Evolutionary conservation across 2,329 filamentous ascomycete species (phyloP).

Genomic region (Sclerotinia spermophila): DNA sequence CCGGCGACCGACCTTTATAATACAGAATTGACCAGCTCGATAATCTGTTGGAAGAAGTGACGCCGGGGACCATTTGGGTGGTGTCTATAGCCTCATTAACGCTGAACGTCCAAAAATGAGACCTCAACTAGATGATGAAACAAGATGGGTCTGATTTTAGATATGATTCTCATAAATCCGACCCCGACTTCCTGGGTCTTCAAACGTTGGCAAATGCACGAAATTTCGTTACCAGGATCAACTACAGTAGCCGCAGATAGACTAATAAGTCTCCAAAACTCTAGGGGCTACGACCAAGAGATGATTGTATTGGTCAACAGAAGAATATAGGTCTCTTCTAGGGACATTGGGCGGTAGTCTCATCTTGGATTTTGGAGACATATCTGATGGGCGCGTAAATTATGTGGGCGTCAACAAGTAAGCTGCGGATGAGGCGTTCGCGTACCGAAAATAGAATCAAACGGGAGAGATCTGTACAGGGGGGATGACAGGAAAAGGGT

Average conservation of each 20-base stretch:
- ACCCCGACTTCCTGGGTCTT: slow-evolving; percentile 9
- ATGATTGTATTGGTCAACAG: slow-evolving; percentile 12
- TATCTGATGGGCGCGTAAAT: slow-evolving; percentile 18
- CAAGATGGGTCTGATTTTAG: slow-evolving; percentile 18
- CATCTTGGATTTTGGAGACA: slow-evolving; percentile 17
- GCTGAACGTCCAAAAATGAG: slow-evolving; percentile 18
- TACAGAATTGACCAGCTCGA: slow-evolving; percentile 17
- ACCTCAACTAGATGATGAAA: slow-evolving; percentile 19
- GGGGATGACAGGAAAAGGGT: not conserved
- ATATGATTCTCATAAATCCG: slow-evolving; percentile 9
- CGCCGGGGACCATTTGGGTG: slow-evolving; percentile 13
- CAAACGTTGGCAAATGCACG: slow-evolving; percentile 12
- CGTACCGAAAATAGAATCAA: slow-evolving; percentile 18
- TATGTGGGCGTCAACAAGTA: slow-evolving; percentile 18
- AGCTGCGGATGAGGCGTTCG: slow-evolving; percentile 19
- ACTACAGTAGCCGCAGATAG: slow-evolving; percentile 13
- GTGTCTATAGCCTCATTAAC: slow-evolving; percentile 19
- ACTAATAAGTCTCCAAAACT: slow-evolving; percentile 13
- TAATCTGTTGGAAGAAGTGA: slow-evolving; percentile 16
- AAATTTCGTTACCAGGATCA: slow-evolving; percentile 11
- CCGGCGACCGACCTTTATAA: slow-evolving; percentile 19
- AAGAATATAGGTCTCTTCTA: not conserved
- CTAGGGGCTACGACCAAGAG: slow-evolving; percentile 2
- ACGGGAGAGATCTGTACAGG: slow-evolving; percentile 13
- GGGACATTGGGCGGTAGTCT: slow-evolving; percentile 21